phyloP scores from a whole-genome alignment of 106 monocot genomes.

The Allium fistulosum region DNA sequence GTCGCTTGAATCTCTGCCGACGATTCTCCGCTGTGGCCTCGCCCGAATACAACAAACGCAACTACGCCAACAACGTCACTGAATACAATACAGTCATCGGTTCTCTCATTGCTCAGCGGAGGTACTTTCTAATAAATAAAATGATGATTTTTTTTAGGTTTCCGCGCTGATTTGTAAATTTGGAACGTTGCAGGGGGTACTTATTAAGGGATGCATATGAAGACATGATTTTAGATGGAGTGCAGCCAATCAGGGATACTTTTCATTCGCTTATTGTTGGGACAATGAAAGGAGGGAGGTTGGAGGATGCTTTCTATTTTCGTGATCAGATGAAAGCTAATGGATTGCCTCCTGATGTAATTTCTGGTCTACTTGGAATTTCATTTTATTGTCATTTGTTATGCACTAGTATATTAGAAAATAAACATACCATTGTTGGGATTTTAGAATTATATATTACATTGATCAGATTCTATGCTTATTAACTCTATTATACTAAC shows the following conservation, averaged over 20 bases:
- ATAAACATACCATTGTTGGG: background rate
- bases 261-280: conserved; percentile 95
- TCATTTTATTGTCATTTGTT: background rate
- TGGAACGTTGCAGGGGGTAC: conserved; percentile 36
- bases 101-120: conserved; percentile 66
- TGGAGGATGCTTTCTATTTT: conserved; percentile 91
- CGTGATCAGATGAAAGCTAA: conserved; percentile 89
- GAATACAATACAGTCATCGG: conserved; percentile 94
- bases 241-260: conserved; percentile 86
- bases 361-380: background rate
- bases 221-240: conserved; percentile 95
- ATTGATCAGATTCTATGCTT: too few species aligned
- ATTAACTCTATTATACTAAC: too few species aligned
- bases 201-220: conserved; percentile 93
- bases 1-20: conserved; percentile 1
- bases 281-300: conserved; percentile 78
- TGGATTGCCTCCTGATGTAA: conserved; percentile 84
- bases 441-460: too few species aligned
- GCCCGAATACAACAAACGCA: conserved; percentile 58
- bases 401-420: background rate
- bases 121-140: conserved; percentile 21
- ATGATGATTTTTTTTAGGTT: background rate
- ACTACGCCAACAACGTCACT: conserved; percentile 76
- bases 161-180: background rate
- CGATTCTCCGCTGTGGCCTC: conserved; percentile 20